Evolutionary conservation across 768 basidiomycete genomes (phyloP), one percentile per base, ranked within the genome.

Genomic region (Phlebiopsis flavidoalba): DNA sequence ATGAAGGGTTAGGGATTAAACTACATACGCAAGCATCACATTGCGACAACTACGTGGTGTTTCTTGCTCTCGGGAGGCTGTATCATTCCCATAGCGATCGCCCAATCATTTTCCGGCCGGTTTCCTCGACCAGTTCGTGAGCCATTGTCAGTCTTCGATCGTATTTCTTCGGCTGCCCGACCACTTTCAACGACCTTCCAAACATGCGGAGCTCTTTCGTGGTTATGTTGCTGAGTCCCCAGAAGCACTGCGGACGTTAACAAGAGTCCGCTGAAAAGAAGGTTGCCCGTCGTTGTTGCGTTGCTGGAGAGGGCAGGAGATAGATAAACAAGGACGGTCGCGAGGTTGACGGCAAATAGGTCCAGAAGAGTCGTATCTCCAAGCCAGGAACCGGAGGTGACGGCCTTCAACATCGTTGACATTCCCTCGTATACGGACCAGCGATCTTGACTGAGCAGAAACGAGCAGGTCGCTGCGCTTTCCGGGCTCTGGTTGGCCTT

Each of bases 121-220:
- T 40, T 24, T 54, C 53, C 24, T 54, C 37, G 21, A 60, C 35
- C 8, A 60, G 22, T n/a, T 60, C 60, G 11, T 60, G n/a, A n/a
- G 54, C 53, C 60, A 60, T 45, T 31, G 55, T 37, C 10, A 45
- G 35, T 36, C 60, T 21, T 0, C 60, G 37, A 12, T 17, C 45
- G 54, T 60, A 60, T 33, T 21, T 14, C 40, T 45, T 60, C 37
- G 55, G 54, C 26, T 14, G 22, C 15, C 33, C 33, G 12, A 36
- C 15, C 10, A 36, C 35, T 7, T 21, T 36, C 31, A 36, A 26
- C 12, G 35, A n/a, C 37, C 56, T 37, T 8, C 50, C 61, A 17
- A 58, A 62, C 57, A 62, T 53, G 17, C 37, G 21, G 19, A 62
- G 50, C 6, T 62, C 51, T 17, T 33, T 26, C 43, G 61, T 62